Conservation (phyloP, 768 basidiomycete genomes). For the Xerocomus brunneocitrinus region DNA sequence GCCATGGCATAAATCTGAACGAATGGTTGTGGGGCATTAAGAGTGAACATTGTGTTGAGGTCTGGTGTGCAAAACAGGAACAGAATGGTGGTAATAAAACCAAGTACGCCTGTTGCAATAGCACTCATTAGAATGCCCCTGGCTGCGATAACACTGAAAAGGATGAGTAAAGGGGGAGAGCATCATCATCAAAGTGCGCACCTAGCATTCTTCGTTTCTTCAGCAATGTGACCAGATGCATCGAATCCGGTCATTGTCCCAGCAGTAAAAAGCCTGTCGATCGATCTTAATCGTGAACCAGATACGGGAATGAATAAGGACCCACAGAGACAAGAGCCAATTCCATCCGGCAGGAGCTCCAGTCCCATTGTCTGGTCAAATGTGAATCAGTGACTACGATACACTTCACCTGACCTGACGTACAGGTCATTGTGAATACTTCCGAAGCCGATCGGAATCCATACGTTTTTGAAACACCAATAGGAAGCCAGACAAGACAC, state of each 20-base stretch:
- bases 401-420: conserved; percentile 31
- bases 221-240: conserved; percentile 82
- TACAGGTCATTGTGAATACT: conserved; percentile 79
- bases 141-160: conserved; percentile 63
- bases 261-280: conserved; percentile 78
- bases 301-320: conserved; percentile 1
- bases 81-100: conserved; percentile 72
- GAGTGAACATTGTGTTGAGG: conserved; percentile 65
- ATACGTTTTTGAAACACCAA: conserved; percentile 84
- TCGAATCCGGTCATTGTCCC: conserved; percentile 91
- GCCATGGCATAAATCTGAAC: conserved; percentile 85
- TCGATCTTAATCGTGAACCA: conserved; percentile 26
- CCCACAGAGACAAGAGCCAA: conserved; percentile 83
- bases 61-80: conserved; percentile 85
- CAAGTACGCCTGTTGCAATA: conserved; percentile 72
- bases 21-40: conserved; percentile 86
- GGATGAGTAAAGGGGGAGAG: neutral
- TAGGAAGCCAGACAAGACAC: conserved; percentile 88
- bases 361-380: conserved; percentile 72
- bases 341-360: conserved; percentile 87
- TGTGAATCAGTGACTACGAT: neutral
- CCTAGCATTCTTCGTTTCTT: conserved; percentile 83
- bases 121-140: conserved; percentile 79
- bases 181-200: conserved; percentile 15
- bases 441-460: conserved; percentile 82